Conservation (phyloP, 2,329 filamentous ascomycete genomes). For the Pyrenochaeta sp. region DNA sequence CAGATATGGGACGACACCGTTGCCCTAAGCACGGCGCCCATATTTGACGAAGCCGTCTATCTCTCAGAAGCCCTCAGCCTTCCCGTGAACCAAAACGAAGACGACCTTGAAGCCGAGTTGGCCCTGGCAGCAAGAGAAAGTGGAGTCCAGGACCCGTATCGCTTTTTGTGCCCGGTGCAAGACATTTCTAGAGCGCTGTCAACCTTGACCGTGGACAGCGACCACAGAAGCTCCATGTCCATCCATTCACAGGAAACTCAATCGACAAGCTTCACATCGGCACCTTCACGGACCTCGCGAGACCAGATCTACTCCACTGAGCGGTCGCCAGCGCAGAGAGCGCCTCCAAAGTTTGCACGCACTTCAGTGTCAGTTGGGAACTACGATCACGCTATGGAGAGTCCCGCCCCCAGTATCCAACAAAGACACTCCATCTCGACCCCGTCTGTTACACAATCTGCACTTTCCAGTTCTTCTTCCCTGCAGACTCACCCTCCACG, state of each 20-base stretch:
- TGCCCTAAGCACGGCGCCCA: conserved; percentile 38
- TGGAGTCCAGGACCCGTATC: conserved; percentile 46
- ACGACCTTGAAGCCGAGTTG: conserved; percentile 41
- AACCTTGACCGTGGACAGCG: conserved; percentile 41
- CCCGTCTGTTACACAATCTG: conserved; percentile 27
- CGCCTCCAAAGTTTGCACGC: conserved; percentile 22
- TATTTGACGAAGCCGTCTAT: conserved; percentile 47
- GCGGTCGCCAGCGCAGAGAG: conserved; percentile 24
- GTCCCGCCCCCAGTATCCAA: conserved; percentile 20
- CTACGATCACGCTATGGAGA: conserved; percentile 23
- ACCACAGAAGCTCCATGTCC: conserved; percentile 43
- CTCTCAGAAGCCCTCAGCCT: conserved; percentile 41
- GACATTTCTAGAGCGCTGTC: conserved; percentile 40
- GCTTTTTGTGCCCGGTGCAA: conserved; percentile 33
- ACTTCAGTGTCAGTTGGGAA: conserved; percentile 29
- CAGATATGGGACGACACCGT: conserved; percentile 29
- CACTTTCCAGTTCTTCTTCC: conserved; percentile 34
- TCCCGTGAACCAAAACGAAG: conserved; percentile 36
- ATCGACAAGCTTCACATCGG: conserved; percentile 45
- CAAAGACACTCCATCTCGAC: conserved; percentile 36
- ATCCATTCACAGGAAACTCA: conserved; percentile 47
- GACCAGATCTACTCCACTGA: conserved; percentile 34
- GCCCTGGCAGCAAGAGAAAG: conserved; percentile 36
- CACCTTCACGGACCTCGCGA: conserved; percentile 43
- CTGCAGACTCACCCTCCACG: conserved; percentile 20